phyloP scores from a whole-genome alignment of 768 basidiomycete species.

The Leucocoprinus leucothites region DNA sequence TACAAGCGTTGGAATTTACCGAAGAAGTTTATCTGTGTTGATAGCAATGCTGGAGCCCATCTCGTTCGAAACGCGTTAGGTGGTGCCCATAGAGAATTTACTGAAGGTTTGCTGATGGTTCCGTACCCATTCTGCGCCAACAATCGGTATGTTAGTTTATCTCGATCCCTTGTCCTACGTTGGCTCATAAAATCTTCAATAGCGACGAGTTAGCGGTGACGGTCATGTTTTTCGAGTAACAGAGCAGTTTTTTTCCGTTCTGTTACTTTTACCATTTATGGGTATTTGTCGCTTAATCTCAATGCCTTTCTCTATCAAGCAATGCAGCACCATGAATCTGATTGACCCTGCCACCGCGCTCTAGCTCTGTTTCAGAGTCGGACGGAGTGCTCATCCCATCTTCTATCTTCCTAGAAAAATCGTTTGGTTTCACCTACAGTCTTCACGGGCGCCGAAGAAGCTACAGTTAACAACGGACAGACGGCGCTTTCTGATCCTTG shows the following conservation, averaged over 20 bases:
- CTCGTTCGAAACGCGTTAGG: conserved; percentile 49
- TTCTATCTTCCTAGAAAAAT: no score
- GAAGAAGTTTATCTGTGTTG: conserved; percentile 37
- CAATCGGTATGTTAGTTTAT: background rate
- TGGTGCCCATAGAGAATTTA: conserved; percentile 39
- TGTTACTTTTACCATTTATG: background rate
- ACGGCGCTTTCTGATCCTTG: no score
- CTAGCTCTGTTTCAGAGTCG: no score
- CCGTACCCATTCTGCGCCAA: conserved; percentile 2
- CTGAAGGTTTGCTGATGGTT: conserved; percentile 30
- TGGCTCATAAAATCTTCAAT: conserved; percentile 5
- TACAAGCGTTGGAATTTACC: conserved; percentile 33
- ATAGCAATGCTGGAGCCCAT: conserved; percentile 44
- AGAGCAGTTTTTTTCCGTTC: no score
- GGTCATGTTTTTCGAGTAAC: conserved; percentile 3
- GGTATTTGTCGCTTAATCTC: background rate
- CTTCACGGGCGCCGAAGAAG: no score
- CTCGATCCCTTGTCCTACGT: background rate
- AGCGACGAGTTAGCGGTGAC: conserved; percentile 10
- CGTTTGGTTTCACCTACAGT: no score
- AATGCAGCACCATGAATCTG: no score
- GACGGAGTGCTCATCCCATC: no score
- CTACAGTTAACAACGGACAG: no score
- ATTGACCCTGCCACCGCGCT: no score
- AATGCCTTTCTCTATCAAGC: no score